phyloP scores from a whole-genome alignment of 192 early-diverging fungal species.

The Thoreauomyces humboldtii region DNA sequence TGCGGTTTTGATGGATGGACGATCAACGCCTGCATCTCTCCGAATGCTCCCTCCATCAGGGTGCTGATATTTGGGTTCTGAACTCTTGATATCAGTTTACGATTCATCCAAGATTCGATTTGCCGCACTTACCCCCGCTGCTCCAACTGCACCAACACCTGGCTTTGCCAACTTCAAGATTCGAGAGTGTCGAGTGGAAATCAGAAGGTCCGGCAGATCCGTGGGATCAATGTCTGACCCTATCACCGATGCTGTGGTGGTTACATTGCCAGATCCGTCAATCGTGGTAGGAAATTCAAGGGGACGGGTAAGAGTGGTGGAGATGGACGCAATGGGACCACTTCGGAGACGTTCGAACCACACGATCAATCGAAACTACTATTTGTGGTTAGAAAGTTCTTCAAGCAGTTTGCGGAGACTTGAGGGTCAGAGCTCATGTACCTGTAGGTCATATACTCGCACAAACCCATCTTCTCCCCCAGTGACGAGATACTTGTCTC shows the following conservation, averaged over 20 bases:
- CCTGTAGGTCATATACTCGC: slow-evolving; percentile 57
- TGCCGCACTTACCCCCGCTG: not conserved
- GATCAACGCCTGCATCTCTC: slow-evolving; percentile 33
- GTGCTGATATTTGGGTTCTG: slow-evolving; percentile 1
- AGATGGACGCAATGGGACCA: slow-evolving; percentile 46
- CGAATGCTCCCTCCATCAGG: slow-evolving; percentile 44
- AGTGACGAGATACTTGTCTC: slow-evolving; percentile 48
- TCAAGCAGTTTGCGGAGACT: not conserved
- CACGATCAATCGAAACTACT: slow-evolving; percentile 47
- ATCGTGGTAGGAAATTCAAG: not conserved
- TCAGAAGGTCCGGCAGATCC: slow-evolving; percentile 45
- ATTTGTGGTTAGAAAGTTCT: not conserved
- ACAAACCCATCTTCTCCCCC: slow-evolving; percentile 55
- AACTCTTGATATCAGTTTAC: not conserved
- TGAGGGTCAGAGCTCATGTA: slow-evolving; percentile 7
- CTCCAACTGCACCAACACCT: slow-evolving; percentile 1
- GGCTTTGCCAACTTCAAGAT: slow-evolving; percentile 15
- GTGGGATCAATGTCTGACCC: not conserved
- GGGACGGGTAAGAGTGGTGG: not conserved
- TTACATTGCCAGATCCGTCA: slow-evolving; percentile 18
- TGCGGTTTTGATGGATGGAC: slow-evolving; percentile 37
- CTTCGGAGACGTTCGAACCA: slow-evolving; percentile 49
- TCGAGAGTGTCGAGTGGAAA: slow-evolving; percentile 36
- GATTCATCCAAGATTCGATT: not conserved
- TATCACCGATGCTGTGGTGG: not conserved